Evolutionary conservation across 306 rosid genomes (phyloP), one percentile per base, ranked within the genome.

Genomic region (Pyrus bretschneideri): DNA sequence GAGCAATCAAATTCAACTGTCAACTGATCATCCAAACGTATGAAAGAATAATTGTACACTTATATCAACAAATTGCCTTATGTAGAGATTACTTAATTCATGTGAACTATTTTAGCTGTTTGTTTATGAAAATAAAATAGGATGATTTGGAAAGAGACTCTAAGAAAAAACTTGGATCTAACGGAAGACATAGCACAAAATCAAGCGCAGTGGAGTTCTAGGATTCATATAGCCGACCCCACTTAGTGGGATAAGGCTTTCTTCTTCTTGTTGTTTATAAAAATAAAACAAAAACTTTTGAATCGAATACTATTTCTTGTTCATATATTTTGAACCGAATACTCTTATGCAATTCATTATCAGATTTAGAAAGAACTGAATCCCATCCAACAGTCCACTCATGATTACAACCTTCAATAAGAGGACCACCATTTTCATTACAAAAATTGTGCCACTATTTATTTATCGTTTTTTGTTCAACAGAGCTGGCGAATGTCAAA

Each of bases 1-100:
- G 82, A 73, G 73, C 51, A 82, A 75, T 74, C 74, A 62, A 77
- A 75, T 64, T 75, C 22, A 29, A 23, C 23, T 1, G 57, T 69
- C 40, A 69, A 45, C 11, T 69, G 40, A 45, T 70, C 61, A 46
- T 46, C 62, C 17, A 27, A 70, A 15, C 3, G 8, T 2, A 69
- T 4, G 73, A 69, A 6, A 27, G 59, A 1, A 15, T 12, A 22
- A 15, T 67, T 23, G 17, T 9, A 9, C 21, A 44, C 46, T 29
- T 17, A 7, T 45, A 62, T 52, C 45, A 64, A 22, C 14, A 46
- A 30, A 10, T 13, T n/a, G 52, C 14, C 63, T 49, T 45, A 46
- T 51, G 18, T 19, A 46, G 63, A 22, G 17, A 58, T 35, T n/a
- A 35, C 5, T 38, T 21, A 38, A 58, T 72, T 15, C 0, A 1